Evolutionary conservation across 2,329 filamentous ascomycete species (phyloP), one percentile per base, ranked within the genome.

Genomic region (Neonectria punicea): DNA sequence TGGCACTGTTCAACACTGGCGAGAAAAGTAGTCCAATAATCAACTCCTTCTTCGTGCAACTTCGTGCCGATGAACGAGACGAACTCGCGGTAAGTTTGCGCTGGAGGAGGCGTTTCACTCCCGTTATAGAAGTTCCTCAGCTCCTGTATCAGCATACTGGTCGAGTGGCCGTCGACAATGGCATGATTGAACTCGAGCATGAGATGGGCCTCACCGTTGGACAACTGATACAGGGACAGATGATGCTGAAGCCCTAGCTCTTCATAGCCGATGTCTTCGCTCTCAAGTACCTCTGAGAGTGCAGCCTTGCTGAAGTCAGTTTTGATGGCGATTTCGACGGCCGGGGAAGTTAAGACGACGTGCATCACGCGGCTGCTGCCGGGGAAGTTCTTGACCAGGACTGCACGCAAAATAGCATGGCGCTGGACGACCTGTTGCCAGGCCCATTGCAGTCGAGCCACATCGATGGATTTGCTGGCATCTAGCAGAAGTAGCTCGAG

Each of bases 141-240:
- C 22, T 80, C 78, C 3, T 67, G 54, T 5, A 79, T 67, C 8
- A 80, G 50, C 14, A 78, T 70, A 7, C 62, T 51, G 5, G 73
- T 63, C 2, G 77, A 77, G 6, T 71, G 61, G 5, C 75, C 77
- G 13, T 80, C 78, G 2, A 74, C 70, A 16, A 79, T 63, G 1
- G 71, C 70, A 53, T 79, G 78, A 53, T 73, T 79, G 46, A 80
- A 73, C 18, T 79, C 78, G 6, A 80, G 60, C 7, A 69, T 44
- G 13, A 71, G 53, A 70, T 64, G 53, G 14, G 47, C 49, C 44
- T 50, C 62, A 25, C 10, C 69, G 57, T 41, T 36, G 5, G 41
- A 28, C 1, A 55, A 20, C n/a, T 57, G 41, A 49, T 58, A 63
- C 16, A 75, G 58, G 20, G 64, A 65, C 4, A 74, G 47, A 18